Base-by-base conservation (phyloP, 805 yeast genomes). In the Sugiyamaella smithiae region DNA sequence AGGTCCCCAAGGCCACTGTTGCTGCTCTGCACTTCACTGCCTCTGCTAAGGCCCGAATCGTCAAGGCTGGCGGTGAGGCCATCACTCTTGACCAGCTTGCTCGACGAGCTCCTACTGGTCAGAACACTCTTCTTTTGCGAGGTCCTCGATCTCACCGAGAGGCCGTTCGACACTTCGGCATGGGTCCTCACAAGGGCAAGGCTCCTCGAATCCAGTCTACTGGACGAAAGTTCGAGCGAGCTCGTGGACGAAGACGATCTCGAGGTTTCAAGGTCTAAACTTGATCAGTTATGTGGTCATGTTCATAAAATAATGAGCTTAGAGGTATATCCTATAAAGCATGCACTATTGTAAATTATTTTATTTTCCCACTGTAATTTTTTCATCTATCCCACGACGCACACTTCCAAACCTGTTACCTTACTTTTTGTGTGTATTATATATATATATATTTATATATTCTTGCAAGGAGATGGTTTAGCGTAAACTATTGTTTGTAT, bases 141-240 rank as follows among this genome's bases (percentile, higher is more conserved):
- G 99, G 99, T 76, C 95, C 98, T 79, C 89, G 97, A 87, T 82
- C 80, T 79, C 72, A 96, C 76, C 88, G 99, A 83, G 97, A 93
- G 82, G 97, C 98, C 69, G 98, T 88, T 69, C 88, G 97, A 82
- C 98, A 93, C 86, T 93, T 93, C 74, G 99, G 99, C 76, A 73
- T 91, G 76, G 99, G 99, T 81, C 99, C 99, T 72, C 99, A 93
- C 95, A 88, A 88, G 84, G 78, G 82, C 80, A 93, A 93, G 88
- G 98, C 98, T 71, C 99, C 99, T 79, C 89, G 95, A 82, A 84
- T 93, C 76, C 69, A 77, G 71, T 91, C 98, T 59, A 89, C 81
- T 76, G 99, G 99, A 76, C 93, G 98, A 85, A 93, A 93, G 82
- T 93, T 93, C 85, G 99, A 93, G 85, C 89, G 93, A 80, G 99